Base-by-base conservation (phyloP, 78 protist genomes). In the Monocercomonoides exilis region DNA sequence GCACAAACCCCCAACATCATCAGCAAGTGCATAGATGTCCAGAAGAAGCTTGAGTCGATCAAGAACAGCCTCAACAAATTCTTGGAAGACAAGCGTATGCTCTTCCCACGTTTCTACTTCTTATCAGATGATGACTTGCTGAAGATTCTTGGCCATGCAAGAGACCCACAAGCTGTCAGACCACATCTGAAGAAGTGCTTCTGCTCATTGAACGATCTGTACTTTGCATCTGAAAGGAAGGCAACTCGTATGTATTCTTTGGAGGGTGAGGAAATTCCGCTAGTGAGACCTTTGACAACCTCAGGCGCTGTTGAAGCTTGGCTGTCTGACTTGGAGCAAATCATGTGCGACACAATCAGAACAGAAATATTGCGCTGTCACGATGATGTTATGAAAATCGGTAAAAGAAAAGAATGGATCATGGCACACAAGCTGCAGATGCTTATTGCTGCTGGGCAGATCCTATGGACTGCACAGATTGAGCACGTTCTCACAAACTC, bases 81-180 rank as follows among this genome's bases (percentile, higher is more conserved):
- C 90, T 89, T 95, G 35, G 96, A 92, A 88, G 84, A 88, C 3
- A 92, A 94, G 80, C 91, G 97, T 32, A 87, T 87, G 77, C 89
- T 85, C 1, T 95, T 95, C 93, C 96, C 97, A 0, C 92, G 97
- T 41, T 95, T 95, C 93, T 95, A 94, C 89, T 95, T 95, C 89
- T 85, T 95, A 11, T 95, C 97, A 45, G 89, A 94, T 81, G 96
- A 93, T 89, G 97, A 95, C 45, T 82, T 95, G 34, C 93, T 95
- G 41, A 94, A 94, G 87, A 93, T 94, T 64, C 86, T 95, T 11
- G 97, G 96, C 21, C 93, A 93, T 84, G 63, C 96, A 1, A 0
- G 82, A 3, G 93, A 95, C 77, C 96, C 94, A 35, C 2, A 32
- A 70, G 89, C 92, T 1, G 93, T 93, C 5, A 94, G 93, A 87